A percentile compares a stretch with the other conserved stretches of the same genome.
Conservation (phyloP, 495 filamentous ascomycete species). For the Alectoria sarmentosa region DNA sequence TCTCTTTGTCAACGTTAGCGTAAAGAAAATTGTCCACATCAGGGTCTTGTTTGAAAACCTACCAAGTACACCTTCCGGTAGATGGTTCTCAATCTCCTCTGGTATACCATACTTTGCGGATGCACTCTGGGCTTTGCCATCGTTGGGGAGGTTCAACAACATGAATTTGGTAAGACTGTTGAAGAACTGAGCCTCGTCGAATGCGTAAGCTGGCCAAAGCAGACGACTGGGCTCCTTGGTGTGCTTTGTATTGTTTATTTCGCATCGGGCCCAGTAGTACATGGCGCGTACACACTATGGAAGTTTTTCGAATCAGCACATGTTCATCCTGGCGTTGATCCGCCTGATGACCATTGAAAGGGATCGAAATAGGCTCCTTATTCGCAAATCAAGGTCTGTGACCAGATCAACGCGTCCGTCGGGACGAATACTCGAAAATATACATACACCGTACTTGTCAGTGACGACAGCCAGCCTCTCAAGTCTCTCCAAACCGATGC, state of each 20-base stretch:
- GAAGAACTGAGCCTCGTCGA: constrained; percentile 4
- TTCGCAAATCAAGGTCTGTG: background rate
- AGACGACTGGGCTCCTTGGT: constrained; percentile 4
- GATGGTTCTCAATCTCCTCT: constrained; percentile 9
- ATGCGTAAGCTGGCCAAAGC: constrained; percentile 14
- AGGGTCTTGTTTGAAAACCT: background rate
- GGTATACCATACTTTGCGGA: constrained; percentile 4
- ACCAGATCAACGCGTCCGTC: background rate
- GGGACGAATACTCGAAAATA: background rate
- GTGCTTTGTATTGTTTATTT: background rate
- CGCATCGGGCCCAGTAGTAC: background rate
- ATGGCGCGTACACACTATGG: background rate
- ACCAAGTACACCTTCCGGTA: background rate
- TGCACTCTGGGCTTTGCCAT: background rate
- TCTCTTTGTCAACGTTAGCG: background rate
- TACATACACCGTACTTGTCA: constrained; percentile 6
- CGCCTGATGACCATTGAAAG: too few species aligned
- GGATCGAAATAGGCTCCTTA: background rate
- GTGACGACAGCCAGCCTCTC: constrained; percentile 4
- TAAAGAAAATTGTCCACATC: background rate
- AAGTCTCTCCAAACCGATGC: background rate
- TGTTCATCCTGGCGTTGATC: background rate
- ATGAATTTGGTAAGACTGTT: constrained; percentile 7
- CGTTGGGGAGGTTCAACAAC: constrained; percentile 5
- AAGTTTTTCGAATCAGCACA: background rate